These are phyloP conservation scores for Aspergillus baeticus DNA, from an alignment of 495 filamentous ascomycete species.

Conservation along the genomic window DNA sequence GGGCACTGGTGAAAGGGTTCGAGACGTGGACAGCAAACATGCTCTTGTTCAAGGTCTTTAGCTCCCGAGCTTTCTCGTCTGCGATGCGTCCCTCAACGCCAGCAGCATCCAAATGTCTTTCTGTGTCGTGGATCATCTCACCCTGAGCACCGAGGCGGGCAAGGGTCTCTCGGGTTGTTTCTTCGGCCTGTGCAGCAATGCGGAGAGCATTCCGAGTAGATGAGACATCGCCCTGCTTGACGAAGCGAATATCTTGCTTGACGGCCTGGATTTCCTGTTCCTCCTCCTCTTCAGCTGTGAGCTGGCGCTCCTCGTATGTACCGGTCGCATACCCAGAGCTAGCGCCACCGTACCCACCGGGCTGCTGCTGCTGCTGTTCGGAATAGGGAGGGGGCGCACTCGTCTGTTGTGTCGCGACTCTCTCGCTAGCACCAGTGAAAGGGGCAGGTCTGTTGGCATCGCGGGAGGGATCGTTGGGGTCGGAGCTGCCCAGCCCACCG, in stretches of 20 bases:
- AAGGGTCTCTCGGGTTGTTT: slow-evolving; percentile 68
- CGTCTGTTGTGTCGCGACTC: slow-evolving; percentile 42
- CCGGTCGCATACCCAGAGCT: slow-evolving; percentile 57
- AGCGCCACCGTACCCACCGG: slow-evolving; percentile 41
- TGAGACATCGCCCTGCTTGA: slow-evolving; percentile 72
- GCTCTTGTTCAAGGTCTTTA: slow-evolving; percentile 73
- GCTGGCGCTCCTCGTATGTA: slow-evolving; percentile 60
- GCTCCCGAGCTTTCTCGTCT: slow-evolving; percentile 69
- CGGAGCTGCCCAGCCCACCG: slow-evolving; percentile 61
- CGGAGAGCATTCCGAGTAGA: slow-evolving; percentile 68
- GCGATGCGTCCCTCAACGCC: slow-evolving; percentile 67
- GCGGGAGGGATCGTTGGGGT: slow-evolving; percentile 51
- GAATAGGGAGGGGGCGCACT: slow-evolving; percentile 44
- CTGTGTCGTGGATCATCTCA: slow-evolving; percentile 75
- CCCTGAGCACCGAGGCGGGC: slow-evolving; percentile 70
- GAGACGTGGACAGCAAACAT: slow-evolving; percentile 80
- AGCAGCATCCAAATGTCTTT: slow-evolving; percentile 70
- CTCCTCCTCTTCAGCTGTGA: slow-evolving; percentile 74
- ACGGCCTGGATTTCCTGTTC: slow-evolving; percentile 66
- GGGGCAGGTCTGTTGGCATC: slow-evolving; percentile 61
- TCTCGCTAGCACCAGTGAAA: slow-evolving; percentile 63
- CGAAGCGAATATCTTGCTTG: slow-evolving; percentile 71
- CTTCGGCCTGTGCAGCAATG: slow-evolving; percentile 65
- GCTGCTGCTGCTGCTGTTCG: slow-evolving; percentile 37
- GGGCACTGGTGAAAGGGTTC: slow-evolving; percentile 67